Base-by-base conservation (phyloP, 2,329 filamentous ascomycete species). In the Xylaria sp. region DNA sequence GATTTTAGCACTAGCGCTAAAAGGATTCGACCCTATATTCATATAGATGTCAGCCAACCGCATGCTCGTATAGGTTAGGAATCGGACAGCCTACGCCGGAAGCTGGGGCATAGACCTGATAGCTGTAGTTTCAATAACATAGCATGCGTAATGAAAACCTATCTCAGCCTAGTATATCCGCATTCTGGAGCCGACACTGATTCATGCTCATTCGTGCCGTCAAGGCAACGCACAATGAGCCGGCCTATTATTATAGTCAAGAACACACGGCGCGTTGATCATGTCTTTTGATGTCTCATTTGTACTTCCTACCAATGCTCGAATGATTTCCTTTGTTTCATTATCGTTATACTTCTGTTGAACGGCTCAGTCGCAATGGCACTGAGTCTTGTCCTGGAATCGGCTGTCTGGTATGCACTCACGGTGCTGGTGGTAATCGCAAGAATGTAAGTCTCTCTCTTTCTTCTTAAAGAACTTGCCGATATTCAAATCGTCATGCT, bases 321-420 rank as follows among this genome's bases (percentile, higher is more conserved):
- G 7, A 28, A 55, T 55, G 18, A 15, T 20, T 46, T 25, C 53
- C 18, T 4, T 56, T 28, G 7, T 28, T 41, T 39, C 34, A 58
- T 45, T 41, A 6, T 58, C 55, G 20, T 15, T 13, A 28, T 20
- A 20, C 5, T 20, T 30, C 23, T 3, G 15, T 13, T 18, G 6
- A 23, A 34, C 2, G 39, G 4, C 23, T 23, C 9, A 73, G 30
- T 82, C 84, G 75, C 80, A 80, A 72, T 84, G 82, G 82, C 80
- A 76, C 10, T 82, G 18, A 13, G 32, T 60, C 62, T 70, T 4
- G 25, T 67, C 18, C 53, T 61, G 32, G 67, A 70, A 48, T 70
- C 65, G 12, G 28, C 57, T 20, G 43, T 67, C 20, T 70, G 83
- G 81, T 85, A 83, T 67, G 76, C 77, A 34, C 57, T 85, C 65